These are phyloP conservation scores for Acacia confusa DNA, from an alignment of 306 rosid genomes.

Conservation along the genomic window DNA sequence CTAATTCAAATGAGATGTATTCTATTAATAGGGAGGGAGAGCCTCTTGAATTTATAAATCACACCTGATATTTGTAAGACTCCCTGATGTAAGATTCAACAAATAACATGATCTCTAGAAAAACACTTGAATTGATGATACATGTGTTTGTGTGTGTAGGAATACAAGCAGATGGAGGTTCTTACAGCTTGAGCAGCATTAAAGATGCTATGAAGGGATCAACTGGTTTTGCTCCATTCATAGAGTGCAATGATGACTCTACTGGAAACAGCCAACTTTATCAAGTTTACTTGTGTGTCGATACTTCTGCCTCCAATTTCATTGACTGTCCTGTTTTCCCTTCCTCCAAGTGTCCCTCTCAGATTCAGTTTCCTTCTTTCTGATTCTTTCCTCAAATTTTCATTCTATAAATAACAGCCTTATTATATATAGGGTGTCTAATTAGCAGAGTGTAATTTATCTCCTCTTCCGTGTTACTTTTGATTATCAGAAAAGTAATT, in stretches of 20 bases:
- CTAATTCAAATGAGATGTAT: too few relatives aligned
- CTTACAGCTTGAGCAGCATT: conserved; percentile 47
- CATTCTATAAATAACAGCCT: neutral
- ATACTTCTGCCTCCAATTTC: conserved; percentile 33
- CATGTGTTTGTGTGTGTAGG: conserved; percentile 21
- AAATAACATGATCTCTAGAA: too few relatives aligned
- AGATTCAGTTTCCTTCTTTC: conserved; percentile 46
- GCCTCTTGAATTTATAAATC: too few relatives aligned
- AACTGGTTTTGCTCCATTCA: conserved; percentile 39
- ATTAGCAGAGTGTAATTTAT: neutral
- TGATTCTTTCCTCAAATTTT: neutral
- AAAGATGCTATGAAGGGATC: conserved; percentile 35
- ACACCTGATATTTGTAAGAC: too few relatives aligned
- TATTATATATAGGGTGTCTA: neutral
- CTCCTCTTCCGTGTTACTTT: neutral
- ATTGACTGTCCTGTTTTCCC: conserved; percentile 53
- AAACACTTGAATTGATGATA: too few relatives aligned
- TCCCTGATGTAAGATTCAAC: too few relatives aligned
- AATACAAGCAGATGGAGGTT: conserved; percentile 47
- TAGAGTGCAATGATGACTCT: conserved; percentile 56
- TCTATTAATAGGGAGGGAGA: too few relatives aligned
- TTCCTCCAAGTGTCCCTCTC: conserved; percentile 27
- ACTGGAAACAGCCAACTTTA: too few relatives aligned
- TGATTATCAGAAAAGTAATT: neutral
- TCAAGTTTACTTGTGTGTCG: too few relatives aligned